These are phyloP conservation scores for Clitocybe nebularis DNA, from an alignment of 1,284 basidiomycete species.

Conservation along the genomic window DNA sequence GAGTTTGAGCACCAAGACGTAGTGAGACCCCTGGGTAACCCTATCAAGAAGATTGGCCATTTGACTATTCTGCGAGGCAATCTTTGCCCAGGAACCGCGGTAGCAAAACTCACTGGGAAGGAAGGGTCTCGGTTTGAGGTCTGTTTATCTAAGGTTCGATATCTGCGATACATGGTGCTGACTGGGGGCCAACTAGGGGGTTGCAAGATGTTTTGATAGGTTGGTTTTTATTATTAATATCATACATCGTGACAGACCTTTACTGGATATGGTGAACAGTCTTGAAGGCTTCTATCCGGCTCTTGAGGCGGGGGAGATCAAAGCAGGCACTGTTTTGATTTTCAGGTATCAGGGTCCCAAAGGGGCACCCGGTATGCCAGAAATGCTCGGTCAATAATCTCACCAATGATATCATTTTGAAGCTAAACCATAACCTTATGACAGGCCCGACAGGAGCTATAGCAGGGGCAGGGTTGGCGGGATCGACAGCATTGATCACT, in stretches of 20 bases:
- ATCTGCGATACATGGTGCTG: neutral
- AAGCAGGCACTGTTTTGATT: conserved; percentile 81
- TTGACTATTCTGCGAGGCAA: conserved; percentile 89
- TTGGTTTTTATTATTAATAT: conserved; percentile 24
- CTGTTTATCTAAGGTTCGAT: conserved; percentile 15
- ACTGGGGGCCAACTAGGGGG: conserved; percentile 42
- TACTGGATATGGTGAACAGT: conserved; percentile 38
- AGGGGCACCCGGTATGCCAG: conserved; percentile 97
- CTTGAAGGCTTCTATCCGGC: conserved; percentile 83
- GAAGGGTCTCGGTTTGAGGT: conserved; percentile 89
- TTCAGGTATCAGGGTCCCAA: conserved; percentile 96
- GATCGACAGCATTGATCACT: conserved; percentile 90
- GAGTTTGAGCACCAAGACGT: conserved; percentile 82
- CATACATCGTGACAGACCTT: too few species aligned
- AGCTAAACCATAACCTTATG: conserved; percentile 18
- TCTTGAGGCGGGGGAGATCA: conserved; percentile 82
- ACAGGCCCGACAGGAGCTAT: conserved; percentile 83
- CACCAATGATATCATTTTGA: conserved; percentile 10
- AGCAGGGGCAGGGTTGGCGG: conserved; percentile 90
- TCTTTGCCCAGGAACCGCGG: conserved; percentile 86
- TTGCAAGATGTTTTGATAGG: conserved; percentile 77
- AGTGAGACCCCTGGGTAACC: conserved; percentile 73
- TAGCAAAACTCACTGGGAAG: conserved; percentile 96
- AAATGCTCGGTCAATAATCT: conserved; percentile 51
- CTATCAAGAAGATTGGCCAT: conserved; percentile 92